Conservation (phyloP, 225 moss, liverwort and hornwort genomes). For the Physcomitrellopsis africana region DNA sequence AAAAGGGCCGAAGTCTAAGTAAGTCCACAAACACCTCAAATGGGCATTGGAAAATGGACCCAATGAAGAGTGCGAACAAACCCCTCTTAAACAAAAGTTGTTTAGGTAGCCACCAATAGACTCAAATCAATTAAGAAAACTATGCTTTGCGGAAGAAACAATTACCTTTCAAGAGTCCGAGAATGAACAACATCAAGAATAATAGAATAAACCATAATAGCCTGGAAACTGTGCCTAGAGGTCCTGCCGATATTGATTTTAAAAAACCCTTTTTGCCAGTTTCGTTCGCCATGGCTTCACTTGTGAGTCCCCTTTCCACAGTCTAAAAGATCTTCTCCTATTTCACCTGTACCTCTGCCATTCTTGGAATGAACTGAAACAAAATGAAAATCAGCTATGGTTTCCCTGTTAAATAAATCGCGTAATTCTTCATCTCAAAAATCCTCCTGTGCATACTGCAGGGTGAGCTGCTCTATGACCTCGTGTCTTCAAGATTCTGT, state of each 20-base stretch:
- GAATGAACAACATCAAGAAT: slow-evolving; percentile 39
- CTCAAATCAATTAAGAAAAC: slow-evolving; percentile 8
- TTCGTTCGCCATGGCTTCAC: slow-evolving; percentile 46
- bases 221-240: slow-evolving; percentile 44
- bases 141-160: slow-evolving; percentile 7
- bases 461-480: slow-evolving; percentile 6
- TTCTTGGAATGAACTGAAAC: slow-evolving; percentile 26
- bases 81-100: slow-evolving; percentile 5
- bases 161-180: slow-evolving; percentile 59
- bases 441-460: background rate
- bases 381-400: slow-evolving; percentile 4
- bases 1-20: background rate
- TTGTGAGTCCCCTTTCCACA: slow-evolving; percentile 8
- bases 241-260: slow-evolving; percentile 39
- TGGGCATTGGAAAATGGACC: background rate
- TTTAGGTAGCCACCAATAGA: background rate
- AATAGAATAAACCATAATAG: slow-evolving; percentile 50
- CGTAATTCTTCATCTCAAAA: slow-evolving; percentile 23
- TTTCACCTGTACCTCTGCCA: slow-evolving; percentile 29
- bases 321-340: slow-evolving; percentile 28
- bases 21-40: slow-evolving; percentile 1
- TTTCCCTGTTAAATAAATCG: background rate
- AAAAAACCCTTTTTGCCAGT: slow-evolving; percentile 26
- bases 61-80: background rate
- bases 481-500: slow-evolving; percentile 21